Conservation (phyloP, 1,284 basidiomycete species). For the Cryptococcus neoformans region DNA sequence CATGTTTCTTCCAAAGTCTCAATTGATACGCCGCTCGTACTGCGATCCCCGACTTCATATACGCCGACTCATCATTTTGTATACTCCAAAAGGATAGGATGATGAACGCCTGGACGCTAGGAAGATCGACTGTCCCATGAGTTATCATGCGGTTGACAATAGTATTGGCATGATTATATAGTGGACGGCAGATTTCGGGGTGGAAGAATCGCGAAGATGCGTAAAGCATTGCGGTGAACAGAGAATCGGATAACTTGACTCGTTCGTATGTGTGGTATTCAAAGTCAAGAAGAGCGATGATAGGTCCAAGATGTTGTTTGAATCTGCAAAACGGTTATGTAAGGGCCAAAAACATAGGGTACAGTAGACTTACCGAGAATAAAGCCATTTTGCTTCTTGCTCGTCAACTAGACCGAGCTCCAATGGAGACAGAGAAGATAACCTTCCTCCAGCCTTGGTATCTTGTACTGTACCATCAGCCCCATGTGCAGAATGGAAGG, state of each 20-base stretch:
- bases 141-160: conserved; percentile 15
- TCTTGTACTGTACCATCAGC: neutral
- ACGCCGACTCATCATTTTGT: conserved; percentile 14
- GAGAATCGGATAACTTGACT: conserved; percentile 12
- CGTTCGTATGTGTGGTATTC: conserved; percentile 17
- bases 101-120: conserved; percentile 16
- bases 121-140: conserved; percentile 9
- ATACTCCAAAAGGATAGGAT: conserved; percentile 16
- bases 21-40: conserved; percentile 31
- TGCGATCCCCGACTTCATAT: conserved; percentile 28
- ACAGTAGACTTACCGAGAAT: neutral
- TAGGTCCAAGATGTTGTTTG: conserved; percentile 18
- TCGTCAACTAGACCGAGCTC: conserved; percentile 4
- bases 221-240: conserved; percentile 26
- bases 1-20: conserved; percentile 18
- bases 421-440: neutral
- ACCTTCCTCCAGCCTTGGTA: neutral
- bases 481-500: neutral
- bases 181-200: conserved; percentile 9
- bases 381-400: conserved; percentile 1
- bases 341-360: neutral
- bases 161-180: conserved; percentile 10
- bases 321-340: conserved; percentile 7
- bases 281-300: conserved; percentile 20
- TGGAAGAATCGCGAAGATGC: conserved; percentile 19